phyloP scores from a whole-genome alignment of 176 grass and related monocot genomes.

The Juncus inflexus region DNA sequence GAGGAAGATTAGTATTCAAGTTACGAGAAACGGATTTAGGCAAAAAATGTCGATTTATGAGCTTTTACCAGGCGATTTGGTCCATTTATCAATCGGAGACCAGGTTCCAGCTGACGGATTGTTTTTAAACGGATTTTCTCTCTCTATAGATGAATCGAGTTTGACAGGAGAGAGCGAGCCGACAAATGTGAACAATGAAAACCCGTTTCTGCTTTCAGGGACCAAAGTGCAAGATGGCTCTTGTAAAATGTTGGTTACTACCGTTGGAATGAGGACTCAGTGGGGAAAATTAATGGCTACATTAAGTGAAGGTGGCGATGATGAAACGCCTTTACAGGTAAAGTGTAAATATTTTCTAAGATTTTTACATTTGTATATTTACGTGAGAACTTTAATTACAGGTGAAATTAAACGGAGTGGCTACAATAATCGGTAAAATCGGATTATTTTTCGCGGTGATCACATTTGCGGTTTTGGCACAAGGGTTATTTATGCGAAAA shows the following conservation, averaged over 20 bases:
- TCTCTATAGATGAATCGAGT: conserved; percentile 93
- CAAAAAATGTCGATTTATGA: conserved; percentile 87
- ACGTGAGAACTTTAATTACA: conserved; percentile 30
- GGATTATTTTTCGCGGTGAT: conserved; percentile 92
- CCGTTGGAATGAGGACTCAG: conserved; percentile 94
- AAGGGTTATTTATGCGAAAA: conserved; percentile 57
- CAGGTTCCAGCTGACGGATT: conserved; percentile 95
- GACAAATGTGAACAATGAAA: conserved; percentile 59
- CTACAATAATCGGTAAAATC: conserved; percentile 79
- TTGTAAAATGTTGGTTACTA: conserved; percentile 86
- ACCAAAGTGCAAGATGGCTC: conserved; percentile 93
- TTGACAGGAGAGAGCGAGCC: conserved; percentile 94
- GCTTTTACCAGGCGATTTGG: conserved; percentile 90
- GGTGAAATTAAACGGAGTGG: conserved; percentile 64
- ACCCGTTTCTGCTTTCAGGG: conserved; percentile 88
- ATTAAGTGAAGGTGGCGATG: conserved; percentile 92
- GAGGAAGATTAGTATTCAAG: conserved; percentile 81
- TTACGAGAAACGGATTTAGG: conserved; percentile 75
- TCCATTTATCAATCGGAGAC: conserved; percentile 87
- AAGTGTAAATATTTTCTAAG: too few species aligned
- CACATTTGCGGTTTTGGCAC: conserved; percentile 84
- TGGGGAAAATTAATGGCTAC: conserved; percentile 98
- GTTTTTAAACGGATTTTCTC: conserved; percentile 82
- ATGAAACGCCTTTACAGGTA: conserved; percentile 94
- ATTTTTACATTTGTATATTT: too few species aligned